phyloP scores from a whole-genome alignment of 345 rosid genomes.

The Kernera saxatilis region DNA sequence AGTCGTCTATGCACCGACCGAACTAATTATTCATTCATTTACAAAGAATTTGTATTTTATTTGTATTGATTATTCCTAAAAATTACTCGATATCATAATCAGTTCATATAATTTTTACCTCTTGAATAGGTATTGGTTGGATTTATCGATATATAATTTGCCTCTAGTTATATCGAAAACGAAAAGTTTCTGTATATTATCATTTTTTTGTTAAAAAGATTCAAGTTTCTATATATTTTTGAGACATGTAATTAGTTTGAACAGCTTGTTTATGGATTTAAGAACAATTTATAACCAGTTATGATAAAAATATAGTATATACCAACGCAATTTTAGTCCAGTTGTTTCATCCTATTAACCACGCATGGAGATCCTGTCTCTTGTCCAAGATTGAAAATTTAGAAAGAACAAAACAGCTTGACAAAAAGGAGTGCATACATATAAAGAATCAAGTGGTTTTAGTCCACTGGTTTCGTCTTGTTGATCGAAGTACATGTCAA shows the following conservation, averaged over 20 bases:
- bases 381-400: background rate
- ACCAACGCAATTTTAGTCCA: background rate
- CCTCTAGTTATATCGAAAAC: background rate
- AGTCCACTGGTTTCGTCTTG: background rate
- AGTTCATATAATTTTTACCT: constrained; percentile 7
- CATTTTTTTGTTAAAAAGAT: too few relatives aligned
- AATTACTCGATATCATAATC: background rate
- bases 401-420: too few relatives aligned
- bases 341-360: background rate
- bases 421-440: background rate
- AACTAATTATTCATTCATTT: constrained; percentile 1
- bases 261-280: background rate
- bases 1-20: constrained; percentile 21
- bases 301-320: background rate
- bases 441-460: background rate
- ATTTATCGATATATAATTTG: background rate
- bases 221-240: too few relatives aligned
- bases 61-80: too few relatives aligned
- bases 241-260: background rate
- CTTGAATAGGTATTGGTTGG: constrained; percentile 1
- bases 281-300: background rate
- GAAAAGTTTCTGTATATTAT: background rate
- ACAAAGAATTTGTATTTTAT: background rate
- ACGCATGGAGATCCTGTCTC: background rate
- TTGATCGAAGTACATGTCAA: background rate